Percentiles rank a stretch among this genome's conserved stretches.
These are phyloP conservation scores for Eutrema japonicum DNA, from an alignment of 345 rosid species.

Conservation along the genomic window DNA sequence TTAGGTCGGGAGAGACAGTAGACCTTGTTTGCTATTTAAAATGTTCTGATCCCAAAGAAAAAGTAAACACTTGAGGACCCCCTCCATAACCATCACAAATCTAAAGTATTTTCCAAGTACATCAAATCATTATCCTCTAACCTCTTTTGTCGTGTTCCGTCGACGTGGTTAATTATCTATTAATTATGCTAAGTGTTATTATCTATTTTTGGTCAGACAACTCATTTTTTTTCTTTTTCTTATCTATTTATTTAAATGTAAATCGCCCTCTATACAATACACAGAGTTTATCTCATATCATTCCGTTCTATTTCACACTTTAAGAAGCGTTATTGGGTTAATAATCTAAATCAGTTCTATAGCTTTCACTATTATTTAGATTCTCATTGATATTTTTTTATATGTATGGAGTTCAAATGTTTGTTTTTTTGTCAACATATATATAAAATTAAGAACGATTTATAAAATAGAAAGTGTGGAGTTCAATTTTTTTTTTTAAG, in stretches of 20 bases:
- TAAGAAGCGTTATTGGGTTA: not conserved
- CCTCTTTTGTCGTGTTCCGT: slow-evolving; percentile 36
- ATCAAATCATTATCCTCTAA: slow-evolving; percentile 38
- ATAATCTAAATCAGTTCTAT: not conserved
- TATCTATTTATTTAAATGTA: not conserved
- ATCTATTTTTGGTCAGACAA: slow-evolving; percentile 1
- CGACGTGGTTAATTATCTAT: slow-evolving; percentile 18
- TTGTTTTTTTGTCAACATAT: no score
- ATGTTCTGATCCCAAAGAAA: slow-evolving; percentile 30
- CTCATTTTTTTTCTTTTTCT: not conserved
- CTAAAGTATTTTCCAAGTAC: slow-evolving; percentile 43
- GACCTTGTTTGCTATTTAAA: slow-evolving; percentile 37
- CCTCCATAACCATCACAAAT: slow-evolving; percentile 20
- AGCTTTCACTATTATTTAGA: not conserved
- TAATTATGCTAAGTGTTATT: not conserved
- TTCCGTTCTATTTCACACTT: not conserved
- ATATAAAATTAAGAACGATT: no score
- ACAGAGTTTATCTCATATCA: not conserved
- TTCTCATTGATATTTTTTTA: not conserved
- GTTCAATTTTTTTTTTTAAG: no score
- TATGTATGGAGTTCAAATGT: not conserved
- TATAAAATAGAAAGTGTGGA: no score
- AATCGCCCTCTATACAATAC: not conserved
- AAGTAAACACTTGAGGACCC: slow-evolving; percentile 40
- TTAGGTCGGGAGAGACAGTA: slow-evolving; percentile 38